Percentiles rank a stretch among this genome's conserved stretches.
These are phyloP conservation scores for Penicillium digitatum DNA, from an alignment of 2,329 filamentous ascomycete genomes.

Conservation along the genomic window DNA sequence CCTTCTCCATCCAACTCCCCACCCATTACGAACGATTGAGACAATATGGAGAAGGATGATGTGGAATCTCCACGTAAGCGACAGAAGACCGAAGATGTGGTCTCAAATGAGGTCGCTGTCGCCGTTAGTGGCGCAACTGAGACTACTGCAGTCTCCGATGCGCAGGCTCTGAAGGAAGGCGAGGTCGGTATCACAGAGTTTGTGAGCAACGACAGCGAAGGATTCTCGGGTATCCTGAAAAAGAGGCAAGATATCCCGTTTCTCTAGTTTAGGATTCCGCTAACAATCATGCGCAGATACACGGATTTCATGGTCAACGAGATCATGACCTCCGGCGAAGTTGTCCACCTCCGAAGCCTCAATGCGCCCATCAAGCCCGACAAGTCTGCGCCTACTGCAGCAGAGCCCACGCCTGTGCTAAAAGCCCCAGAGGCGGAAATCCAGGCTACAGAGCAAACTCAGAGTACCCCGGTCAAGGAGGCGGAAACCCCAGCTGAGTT, in stretches of 20 bases:
- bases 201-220: slow-evolving; percentile 54
- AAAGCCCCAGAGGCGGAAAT: slow-evolving; percentile 8
- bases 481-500: slow-evolving; percentile 23
- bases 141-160: slow-evolving; percentile 21
- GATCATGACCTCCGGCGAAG: slow-evolving; percentile 69
- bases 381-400: slow-evolving; percentile 7
- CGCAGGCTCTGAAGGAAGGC: slow-evolving; percentile 39
- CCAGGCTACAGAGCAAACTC: slow-evolving; percentile 15
- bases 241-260: slow-evolving; percentile 50
- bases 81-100: slow-evolving; percentile 30
- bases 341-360: slow-evolving; percentile 64
- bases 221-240: slow-evolving; percentile 64
- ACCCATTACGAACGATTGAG: slow-evolving; percentile 1
- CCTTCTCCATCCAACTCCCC: slow-evolving; percentile 7
- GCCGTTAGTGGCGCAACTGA: slow-evolving; percentile 15
- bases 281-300: slow-evolving; percentile 53
- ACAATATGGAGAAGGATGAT: slow-evolving; percentile 34
- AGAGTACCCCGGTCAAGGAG: slow-evolving; percentile 14
- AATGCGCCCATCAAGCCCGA: slow-evolving; percentile 24
- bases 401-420: background rate
- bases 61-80: slow-evolving; percentile 38
- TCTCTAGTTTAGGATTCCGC: background rate
- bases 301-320: slow-evolving; percentile 93
- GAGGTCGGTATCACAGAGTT: slow-evolving; percentile 62
- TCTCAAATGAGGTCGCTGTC: slow-evolving; percentile 16